Evolutionary conservation across 305 asterid species (phyloP).

Genomic region (Salvia sclarea): DNA sequence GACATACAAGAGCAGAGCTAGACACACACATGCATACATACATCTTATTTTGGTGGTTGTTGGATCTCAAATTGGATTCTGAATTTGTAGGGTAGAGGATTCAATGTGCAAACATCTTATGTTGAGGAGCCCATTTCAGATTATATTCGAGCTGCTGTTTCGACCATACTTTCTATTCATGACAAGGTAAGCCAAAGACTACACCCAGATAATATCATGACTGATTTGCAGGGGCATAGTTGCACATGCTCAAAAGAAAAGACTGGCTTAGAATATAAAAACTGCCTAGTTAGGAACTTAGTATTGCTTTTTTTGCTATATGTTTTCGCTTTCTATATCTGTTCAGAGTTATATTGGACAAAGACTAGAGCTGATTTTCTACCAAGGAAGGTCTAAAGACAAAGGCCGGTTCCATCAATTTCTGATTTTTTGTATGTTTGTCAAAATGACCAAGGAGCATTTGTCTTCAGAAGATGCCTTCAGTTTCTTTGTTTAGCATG

Average conservation of each 20-base stretch:
- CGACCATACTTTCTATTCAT: constrained; percentile 73
- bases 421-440: not conserved
- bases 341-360: not conserved
- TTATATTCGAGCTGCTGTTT: constrained; percentile 76
- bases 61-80: constrained; percentile 8
- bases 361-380: not conserved
- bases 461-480: constrained; percentile 3
- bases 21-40: not conserved
- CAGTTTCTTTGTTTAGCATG: constrained; percentile 3
- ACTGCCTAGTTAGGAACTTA: not conserved
- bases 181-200: constrained; percentile 59
- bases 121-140: constrained; percentile 85
- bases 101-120: constrained; percentile 69
- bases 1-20: not conserved
- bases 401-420: not conserved
- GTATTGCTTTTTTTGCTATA: not conserved
- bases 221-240: constrained; percentile 13
- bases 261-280: constrained; percentile 14
- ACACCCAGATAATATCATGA: not conserved
- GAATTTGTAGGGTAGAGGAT: constrained; percentile 85
- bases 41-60: constrained; percentile 19
- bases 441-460: not conserved
- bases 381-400: not conserved
- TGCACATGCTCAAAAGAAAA: not conserved
- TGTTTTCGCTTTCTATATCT: not conserved